Percentiles rank a stretch among this genome's conserved stretches.
Evolutionary conservation across 768 basidiomycete genomes (phyloP).

Genomic region (Tremella fuciformis): DNA sequence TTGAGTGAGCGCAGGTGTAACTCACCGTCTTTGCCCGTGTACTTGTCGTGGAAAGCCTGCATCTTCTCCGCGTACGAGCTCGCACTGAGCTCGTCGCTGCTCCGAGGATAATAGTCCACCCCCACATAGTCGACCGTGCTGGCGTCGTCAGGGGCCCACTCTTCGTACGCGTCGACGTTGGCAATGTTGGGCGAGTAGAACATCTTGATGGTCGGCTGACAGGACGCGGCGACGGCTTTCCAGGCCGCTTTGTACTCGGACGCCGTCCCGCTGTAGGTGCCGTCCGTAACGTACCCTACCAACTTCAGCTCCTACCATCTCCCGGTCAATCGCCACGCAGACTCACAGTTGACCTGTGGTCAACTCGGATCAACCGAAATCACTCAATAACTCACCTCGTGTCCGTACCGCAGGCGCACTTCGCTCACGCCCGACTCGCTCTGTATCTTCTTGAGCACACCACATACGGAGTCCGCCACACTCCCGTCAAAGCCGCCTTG

Average conservation of each 20-base stretch:
- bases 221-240: not conserved
- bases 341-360: slow-evolving; percentile 5
- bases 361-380: not conserved
- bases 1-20: not conserved
- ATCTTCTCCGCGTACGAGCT: not conserved
- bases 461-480: slow-evolving; percentile 1
- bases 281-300: slow-evolving; percentile 1
- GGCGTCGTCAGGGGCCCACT: not conserved
- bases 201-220: slow-evolving; percentile 5
- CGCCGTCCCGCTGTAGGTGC: slow-evolving; percentile 2
- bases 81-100: not conserved
- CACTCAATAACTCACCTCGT: slow-evolving; percentile 1
- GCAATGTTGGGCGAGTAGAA: slow-evolving; percentile 4
- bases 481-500: slow-evolving; percentile 1
- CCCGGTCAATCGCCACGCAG: not conserved
- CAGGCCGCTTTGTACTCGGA: not conserved
- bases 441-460: not conserved
- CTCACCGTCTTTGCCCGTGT: not conserved
- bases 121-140: not conserved
- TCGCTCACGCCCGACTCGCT: not conserved
- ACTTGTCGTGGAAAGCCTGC: slow-evolving; percentile 3
- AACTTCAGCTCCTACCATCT: not conserved
- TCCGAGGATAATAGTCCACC: not conserved
- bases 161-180: not conserved
- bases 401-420: slow-evolving; percentile 4